Evolutionary conservation across 139 green algal species (phyloP).

Genomic region (Limnomonas spitsbergensis): DNA sequence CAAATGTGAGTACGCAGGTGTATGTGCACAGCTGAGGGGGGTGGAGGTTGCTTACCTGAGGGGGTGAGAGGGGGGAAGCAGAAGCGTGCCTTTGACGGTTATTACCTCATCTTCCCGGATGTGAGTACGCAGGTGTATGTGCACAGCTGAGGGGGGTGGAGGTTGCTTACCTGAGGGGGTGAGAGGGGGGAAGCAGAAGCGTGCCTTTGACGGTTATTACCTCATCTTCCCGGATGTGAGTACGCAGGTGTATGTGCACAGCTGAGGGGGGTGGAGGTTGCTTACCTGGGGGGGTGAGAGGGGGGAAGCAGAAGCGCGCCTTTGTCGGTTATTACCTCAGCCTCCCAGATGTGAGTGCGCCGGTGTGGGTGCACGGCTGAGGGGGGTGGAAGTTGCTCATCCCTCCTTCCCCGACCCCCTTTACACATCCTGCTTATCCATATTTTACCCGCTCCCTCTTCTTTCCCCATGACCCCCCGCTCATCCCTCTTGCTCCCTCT

Average conservation of each 20-base stretch:
- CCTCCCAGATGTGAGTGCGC: slow-evolving; percentile 53
- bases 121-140: slow-evolving; percentile 29
- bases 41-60: neutral
- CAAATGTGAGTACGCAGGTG: slow-evolving; percentile 36
- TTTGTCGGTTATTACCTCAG: slow-evolving; percentile 61
- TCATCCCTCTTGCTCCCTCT: too few relatives aligned
- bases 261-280: neutral
- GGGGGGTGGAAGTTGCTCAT: neutral
- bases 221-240: slow-evolving; percentile 58
- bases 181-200: slow-evolving; percentile 49
- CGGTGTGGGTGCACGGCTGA: neutral
- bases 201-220: slow-evolving; percentile 58
- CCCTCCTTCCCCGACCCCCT: too few relatives aligned
- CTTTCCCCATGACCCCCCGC: too few relatives aligned
- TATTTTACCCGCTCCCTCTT: too few relatives aligned
- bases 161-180: too few relatives aligned
- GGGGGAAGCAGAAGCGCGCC: slow-evolving; percentile 53
- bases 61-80: too few relatives aligned
- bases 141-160: neutral
- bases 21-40: too few relatives aligned
- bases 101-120: slow-evolving; percentile 55
- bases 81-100: slow-evolving; percentile 53
- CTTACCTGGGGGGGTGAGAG: too few relatives aligned
- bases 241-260: neutral
- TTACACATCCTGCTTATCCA: too few relatives aligned